These are phyloP conservation scores for Trametopsis cervina DNA, from an alignment of 768 basidiomycete genomes.

Conservation along the genomic window DNA sequence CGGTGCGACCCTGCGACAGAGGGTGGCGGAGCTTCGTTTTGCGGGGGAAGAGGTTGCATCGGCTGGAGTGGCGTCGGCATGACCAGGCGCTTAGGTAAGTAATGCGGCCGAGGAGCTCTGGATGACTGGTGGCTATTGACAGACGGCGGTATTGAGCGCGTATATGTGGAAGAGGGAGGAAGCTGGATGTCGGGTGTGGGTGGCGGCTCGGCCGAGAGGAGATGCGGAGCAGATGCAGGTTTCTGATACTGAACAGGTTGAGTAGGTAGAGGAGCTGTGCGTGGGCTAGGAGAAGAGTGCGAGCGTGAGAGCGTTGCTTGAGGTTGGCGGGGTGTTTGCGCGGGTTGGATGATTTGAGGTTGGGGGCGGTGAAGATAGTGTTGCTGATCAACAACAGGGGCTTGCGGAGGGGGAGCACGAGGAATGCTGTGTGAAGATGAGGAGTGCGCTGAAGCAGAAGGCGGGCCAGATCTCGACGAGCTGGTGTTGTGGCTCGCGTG, in stretches of 20 bases:
- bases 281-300: too few relatives aligned
- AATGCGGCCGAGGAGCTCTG: slow-evolving; percentile 7
- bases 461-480: neutral
- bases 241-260: neutral
- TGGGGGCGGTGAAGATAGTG: neutral
- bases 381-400: neutral
- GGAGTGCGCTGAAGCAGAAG: neutral
- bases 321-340: neutral
- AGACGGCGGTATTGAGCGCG: neutral
- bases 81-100: slow-evolving; percentile 60
- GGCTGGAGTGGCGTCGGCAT: slow-evolving; percentile 67
- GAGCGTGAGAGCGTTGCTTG: slow-evolving; percentile 7
- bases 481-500: neutral
- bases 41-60: slow-evolving; percentile 5
- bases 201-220: slow-evolving; percentile 5
- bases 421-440: neutral
- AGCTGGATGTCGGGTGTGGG: slow-evolving; percentile 13
- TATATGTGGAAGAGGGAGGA: slow-evolving; percentile 4
- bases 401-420: neutral
- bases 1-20: neutral
- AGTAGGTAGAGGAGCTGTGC: slow-evolving; percentile 1
- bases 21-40: neutral
- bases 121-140: neutral
- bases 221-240: neutral
- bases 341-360: neutral